A percentile compares a stretch with the other conserved stretches of the same genome.
These are phyloP conservation scores for Epichloe gansuensis DNA, from an alignment of 2,329 filamentous ascomycete genomes.

Conservation along the genomic window DNA sequence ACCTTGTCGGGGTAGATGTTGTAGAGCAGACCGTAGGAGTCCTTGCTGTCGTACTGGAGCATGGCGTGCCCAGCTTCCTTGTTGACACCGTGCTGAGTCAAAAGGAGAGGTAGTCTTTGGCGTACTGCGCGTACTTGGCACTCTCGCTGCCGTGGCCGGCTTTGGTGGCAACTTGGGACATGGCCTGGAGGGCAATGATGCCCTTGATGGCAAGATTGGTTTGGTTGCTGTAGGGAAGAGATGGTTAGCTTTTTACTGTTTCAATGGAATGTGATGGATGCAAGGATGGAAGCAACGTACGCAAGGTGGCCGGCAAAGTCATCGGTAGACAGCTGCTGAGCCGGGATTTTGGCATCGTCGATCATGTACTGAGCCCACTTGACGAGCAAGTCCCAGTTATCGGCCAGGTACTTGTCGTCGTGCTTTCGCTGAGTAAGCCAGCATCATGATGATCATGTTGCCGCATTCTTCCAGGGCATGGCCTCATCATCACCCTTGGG, in stretches of 20 bases:
- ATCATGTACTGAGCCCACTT: slow-evolving; percentile 73
- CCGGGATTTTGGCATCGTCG: slow-evolving; percentile 61
- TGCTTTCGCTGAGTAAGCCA: slow-evolving; percentile 51
- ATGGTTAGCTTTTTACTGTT: neutral
- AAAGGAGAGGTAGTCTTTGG: slow-evolving; percentile 55
- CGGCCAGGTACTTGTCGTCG: slow-evolving; percentile 43
- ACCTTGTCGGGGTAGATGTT: slow-evolving; percentile 72
- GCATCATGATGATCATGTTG: slow-evolving; percentile 72
- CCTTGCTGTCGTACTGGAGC: slow-evolving; percentile 58
- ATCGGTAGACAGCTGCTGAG: slow-evolving; percentile 69
- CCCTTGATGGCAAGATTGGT: slow-evolving; percentile 77
- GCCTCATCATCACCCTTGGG: slow-evolving; percentile 58
- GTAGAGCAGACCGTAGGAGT: slow-evolving; percentile 51
- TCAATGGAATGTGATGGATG: neutral
- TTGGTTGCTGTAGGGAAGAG: slow-evolving; percentile 38
- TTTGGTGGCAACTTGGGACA: slow-evolving; percentile 56
- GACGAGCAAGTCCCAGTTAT: slow-evolving; percentile 60
- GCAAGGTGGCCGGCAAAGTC: slow-evolving; percentile 63
- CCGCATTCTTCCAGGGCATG: slow-evolving; percentile 71
- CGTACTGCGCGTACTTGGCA: slow-evolving; percentile 48
- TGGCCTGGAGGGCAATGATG: slow-evolving; percentile 71
- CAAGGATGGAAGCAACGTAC: slow-evolving; percentile 6
- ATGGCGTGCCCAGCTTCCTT: slow-evolving; percentile 59
- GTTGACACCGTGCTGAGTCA: slow-evolving; percentile 62
- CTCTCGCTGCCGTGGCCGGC: slow-evolving; percentile 46